Base-by-base conservation (phyloP, 495 filamentous ascomycete species). In the Mytilinidion resinicola region DNA sequence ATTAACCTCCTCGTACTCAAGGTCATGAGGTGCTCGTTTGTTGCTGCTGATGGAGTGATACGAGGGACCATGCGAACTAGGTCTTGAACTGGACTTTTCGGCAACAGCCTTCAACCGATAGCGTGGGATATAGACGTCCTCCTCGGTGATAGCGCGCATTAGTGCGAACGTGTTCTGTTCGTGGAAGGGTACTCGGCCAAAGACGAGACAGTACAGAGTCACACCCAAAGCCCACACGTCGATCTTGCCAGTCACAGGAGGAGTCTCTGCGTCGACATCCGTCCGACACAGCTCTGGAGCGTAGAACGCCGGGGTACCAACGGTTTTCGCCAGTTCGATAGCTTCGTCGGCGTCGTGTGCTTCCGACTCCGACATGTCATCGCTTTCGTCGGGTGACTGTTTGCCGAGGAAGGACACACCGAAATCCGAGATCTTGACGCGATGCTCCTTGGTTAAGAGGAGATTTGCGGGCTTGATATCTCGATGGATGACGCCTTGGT, bases 401-500 rank as follows among this genome's bases (percentile, higher is more conserved):
- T 88, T 82, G 19, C 93, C 95, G 44, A 97, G 85, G 70, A 96
- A 99, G 0, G 93, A 97, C 4, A 99, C 93, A 33, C 93, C 93
- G 74, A 99, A 99, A 68, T 99, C 93, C n/a, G 93, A 97, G 48
- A 99, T 99, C 77, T 97, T 99, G 61, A 96, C 88, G 11, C 87
- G 83, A 65, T 90, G 82, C 63, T 90, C 86, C 56, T 78, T 81
- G 5, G 90, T 95, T 74, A 90, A 87, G 8, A 99, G 78, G 5
- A 99, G 79, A 70, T 99, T 99, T n/a, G 92, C 91, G 0, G 93
- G 93, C 70, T 99, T 99, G 75, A 99, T 99, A 69, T 99, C 93
- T 34, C 93, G 88, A 69, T 99, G 93, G 43, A 97, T 90, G 43
- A 99, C 92, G 34, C 91, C 91, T 73, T 97, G 89, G 65, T 90